These are phyloP conservation scores for Termitomyces titanicus DNA, from an alignment of 768 basidiomycete genomes.

Conservation along the genomic window DNA sequence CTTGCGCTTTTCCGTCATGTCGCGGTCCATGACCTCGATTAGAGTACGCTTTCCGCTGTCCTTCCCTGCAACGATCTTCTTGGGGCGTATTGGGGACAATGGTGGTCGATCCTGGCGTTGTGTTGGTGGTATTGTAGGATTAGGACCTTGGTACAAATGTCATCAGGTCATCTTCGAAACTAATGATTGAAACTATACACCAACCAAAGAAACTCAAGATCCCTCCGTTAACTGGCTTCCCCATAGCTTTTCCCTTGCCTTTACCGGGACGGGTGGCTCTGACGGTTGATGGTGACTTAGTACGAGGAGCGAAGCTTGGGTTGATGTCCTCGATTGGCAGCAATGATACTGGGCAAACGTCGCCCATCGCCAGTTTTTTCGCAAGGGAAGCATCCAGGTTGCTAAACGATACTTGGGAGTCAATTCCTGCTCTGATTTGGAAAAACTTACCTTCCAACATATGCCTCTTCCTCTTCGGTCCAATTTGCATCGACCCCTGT, in stretches of 20 bases:
- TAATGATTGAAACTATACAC: slow-evolving; percentile 16
- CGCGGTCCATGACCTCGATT: slow-evolving; percentile 66
- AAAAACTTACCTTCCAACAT: slow-evolving; percentile 62
- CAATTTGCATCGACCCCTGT: slow-evolving; percentile 55
- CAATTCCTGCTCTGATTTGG: not conserved
- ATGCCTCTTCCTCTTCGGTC: slow-evolving; percentile 61
- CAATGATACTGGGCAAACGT: slow-evolving; percentile 66
- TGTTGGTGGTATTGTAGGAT: slow-evolving; percentile 34
- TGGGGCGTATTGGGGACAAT: slow-evolving; percentile 14
- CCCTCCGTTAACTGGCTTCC: slow-evolving; percentile 32
- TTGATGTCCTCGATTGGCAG: slow-evolving; percentile 78
- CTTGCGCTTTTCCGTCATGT: slow-evolving; percentile 45
- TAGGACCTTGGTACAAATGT: slow-evolving; percentile 30
- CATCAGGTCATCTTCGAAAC: not conserved
- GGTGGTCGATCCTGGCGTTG: slow-evolving; percentile 7
- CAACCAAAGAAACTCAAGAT: slow-evolving; percentile 67
- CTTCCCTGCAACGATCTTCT: slow-evolving; percentile 39
- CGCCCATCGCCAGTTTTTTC: slow-evolving; percentile 61
- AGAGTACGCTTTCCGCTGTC: slow-evolving; percentile 77
- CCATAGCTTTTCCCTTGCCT: slow-evolving; percentile 46
- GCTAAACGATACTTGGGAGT: slow-evolving; percentile 33
- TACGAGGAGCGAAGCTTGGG: slow-evolving; percentile 54
- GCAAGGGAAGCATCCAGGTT: slow-evolving; percentile 63
- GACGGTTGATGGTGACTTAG: slow-evolving; percentile 33
- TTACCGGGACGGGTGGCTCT: slow-evolving; percentile 25